Conservation (phyloP, 2,329 filamentous ascomycete genomes). For the Cytospora piceae region DNA sequence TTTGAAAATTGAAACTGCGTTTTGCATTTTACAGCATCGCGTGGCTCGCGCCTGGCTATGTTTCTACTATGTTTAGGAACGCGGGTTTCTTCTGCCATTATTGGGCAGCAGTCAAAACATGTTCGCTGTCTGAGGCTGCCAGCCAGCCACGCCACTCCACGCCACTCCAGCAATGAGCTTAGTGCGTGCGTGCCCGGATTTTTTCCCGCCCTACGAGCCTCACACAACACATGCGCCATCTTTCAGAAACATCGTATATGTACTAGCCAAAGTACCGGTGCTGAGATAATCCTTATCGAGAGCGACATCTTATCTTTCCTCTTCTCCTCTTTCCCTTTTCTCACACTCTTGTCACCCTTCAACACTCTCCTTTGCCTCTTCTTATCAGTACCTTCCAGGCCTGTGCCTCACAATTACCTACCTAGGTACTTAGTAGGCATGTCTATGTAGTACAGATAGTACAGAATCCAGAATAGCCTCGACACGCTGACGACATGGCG, state of each 20-base stretch:
- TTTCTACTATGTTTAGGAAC: slow-evolving; percentile 5
- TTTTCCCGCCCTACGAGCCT: slow-evolving; percentile 3
- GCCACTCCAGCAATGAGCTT: neutral
- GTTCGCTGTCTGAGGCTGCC: slow-evolving; percentile 3
- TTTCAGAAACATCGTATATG: too few species aligned
- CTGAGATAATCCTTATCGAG: too few species aligned
- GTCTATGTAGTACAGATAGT: neutral
- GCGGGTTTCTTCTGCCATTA: slow-evolving; percentile 1
- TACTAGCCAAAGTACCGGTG: neutral
- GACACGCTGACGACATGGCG: slow-evolving; percentile 11
- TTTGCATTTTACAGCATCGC: slow-evolving; percentile 13
- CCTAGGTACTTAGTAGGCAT: neutral
- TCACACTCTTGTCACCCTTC: too few species aligned
- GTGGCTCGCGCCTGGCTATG: slow-evolving; percentile 19
- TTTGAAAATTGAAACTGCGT: slow-evolving; percentile 10
- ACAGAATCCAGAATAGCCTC: neutral
- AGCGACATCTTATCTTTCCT: too few species aligned
- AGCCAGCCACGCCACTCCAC: neutral
- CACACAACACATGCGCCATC: neutral
- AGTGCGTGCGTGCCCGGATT: neutral
- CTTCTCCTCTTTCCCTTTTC: too few species aligned
- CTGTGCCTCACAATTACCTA: neutral
- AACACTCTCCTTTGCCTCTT: too few species aligned
- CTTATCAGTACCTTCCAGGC: neutral
- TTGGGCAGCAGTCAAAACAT: neutral